Evolutionary conservation across 345 rosid genomes (phyloP).

Genomic region (Corchorus olitorius): DNA sequence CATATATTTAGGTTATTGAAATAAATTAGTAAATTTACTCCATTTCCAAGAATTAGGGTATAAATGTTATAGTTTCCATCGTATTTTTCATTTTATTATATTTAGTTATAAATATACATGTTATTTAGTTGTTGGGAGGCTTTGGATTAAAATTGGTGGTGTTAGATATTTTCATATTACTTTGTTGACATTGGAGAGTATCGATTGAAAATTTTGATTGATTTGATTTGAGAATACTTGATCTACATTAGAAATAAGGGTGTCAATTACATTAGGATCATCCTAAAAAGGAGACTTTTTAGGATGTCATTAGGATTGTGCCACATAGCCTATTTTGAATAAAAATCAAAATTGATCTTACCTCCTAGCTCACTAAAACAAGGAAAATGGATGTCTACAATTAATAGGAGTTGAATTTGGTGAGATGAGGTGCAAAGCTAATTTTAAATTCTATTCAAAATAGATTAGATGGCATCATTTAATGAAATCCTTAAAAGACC

Average conservation of each 20-base stretch:
- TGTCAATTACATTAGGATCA: too few species aligned
- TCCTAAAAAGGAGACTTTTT: too few species aligned
- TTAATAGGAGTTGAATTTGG: too few species aligned
- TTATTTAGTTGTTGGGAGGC: background rate
- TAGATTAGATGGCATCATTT: too few species aligned
- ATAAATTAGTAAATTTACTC: background rate
- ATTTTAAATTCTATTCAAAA: too few species aligned
- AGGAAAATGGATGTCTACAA: too few species aligned
- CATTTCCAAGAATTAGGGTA: background rate
- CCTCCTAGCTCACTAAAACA: too few species aligned
- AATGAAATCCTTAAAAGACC: too few species aligned
- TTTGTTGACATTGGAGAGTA: background rate
- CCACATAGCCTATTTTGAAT: too few species aligned
- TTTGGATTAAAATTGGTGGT: background rate
- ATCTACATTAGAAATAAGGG: background rate
- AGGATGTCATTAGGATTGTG: too few species aligned
- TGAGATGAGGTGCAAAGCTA: too few species aligned
- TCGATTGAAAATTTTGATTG: slow-evolving; percentile 8
- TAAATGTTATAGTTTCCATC: background rate
- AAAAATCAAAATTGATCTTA: too few species aligned
- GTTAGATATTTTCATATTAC: background rate
- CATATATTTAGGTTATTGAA: slow-evolving; percentile 3
- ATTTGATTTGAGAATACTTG: background rate
- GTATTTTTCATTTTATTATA: slow-evolving; percentile 3
- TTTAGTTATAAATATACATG: slow-evolving; percentile 1